Evolutionary conservation across 139 green algal species (phyloP), one percentile per base, ranked within the genome.

Genomic region (Chlamydomonas sp.): DNA sequence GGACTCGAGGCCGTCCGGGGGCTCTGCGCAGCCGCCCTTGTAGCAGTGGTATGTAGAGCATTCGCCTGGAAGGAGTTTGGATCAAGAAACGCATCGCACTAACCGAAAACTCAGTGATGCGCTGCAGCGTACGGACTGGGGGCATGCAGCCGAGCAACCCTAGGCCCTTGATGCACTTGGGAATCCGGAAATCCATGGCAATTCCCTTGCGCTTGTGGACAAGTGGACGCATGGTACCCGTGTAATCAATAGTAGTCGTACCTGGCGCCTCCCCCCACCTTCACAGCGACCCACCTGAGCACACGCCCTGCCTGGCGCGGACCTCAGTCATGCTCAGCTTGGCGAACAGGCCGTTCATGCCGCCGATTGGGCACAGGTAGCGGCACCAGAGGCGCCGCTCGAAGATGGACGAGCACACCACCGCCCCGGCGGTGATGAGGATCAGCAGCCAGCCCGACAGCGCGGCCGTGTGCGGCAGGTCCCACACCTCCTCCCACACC

Each of bases 301-400:
- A 98, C 12, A 98, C 92, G n/a, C 96, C 96, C 66, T 96, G 93
- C n/a, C 91, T 64, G 2, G 95, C 94, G 1, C 96, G 88, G 80
- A 98, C 88, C 92, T 98, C 96, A 1, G 95, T 98, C 67, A 96
- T 89, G 20, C 91, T 78, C 88, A 97, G 89, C 93, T 98, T 98
- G 79, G 96, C 96, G 90, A 98, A 97, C 83, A 98, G 78, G 58
- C 95, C 96, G 85, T 98, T 98, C 96, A 98, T 98, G 78, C 95
- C 96, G 69, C 96, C 96, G 71, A 98, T 97, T 20, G 93, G 94
- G 78, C 94, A 97, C 79, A 96, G 83, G 89, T 94, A 95, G 59
- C 95, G 88, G 92, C 95, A 98, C 96, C 96, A 98, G 20, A 96
- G 74, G 49, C 95, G 85, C 20, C 93, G 83, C 91, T 98, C 95